These are phyloP conservation scores for Salix dunnii DNA, from an alignment of 345 rosid genomes.

Conservation along the genomic window DNA sequence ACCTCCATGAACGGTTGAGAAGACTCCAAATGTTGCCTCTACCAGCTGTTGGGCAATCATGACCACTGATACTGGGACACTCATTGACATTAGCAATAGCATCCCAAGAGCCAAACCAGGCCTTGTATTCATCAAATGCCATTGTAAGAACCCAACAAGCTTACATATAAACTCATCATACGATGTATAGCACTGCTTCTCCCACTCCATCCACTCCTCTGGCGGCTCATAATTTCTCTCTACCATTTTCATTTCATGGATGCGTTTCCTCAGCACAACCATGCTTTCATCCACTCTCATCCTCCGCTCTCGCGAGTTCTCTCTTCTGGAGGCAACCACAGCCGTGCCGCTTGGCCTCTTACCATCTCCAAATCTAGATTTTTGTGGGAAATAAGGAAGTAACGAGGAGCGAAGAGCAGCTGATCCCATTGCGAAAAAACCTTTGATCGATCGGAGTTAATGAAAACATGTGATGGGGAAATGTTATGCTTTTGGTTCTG, in stretches of 20 bases:
- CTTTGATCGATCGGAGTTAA: background rate
- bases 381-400: background rate
- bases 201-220: slow-evolving; percentile 21
- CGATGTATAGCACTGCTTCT: slow-evolving; percentile 15
- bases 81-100: slow-evolving; percentile 1
- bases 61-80: slow-evolving; percentile 10
- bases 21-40: slow-evolving; percentile 7
- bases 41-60: background rate
- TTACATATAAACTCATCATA: slow-evolving; percentile 13
- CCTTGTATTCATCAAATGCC: slow-evolving; percentile 17
- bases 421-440: slow-evolving; percentile 1
- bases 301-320: background rate
- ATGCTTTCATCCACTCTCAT: slow-evolving; percentile 15
- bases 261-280: slow-evolving; percentile 18
- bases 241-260: slow-evolving; percentile 20
- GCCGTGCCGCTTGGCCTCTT: background rate
- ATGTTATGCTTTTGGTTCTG: background rate
- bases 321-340: background rate
- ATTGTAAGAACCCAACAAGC: slow-evolving; percentile 14
- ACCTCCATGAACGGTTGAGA: slow-evolving; percentile 9
- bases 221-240: slow-evolving; percentile 23
- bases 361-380: background rate
- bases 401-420: slow-evolving; percentile 5
- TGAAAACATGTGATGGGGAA: background rate
- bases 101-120: slow-evolving; percentile 15